A percentile compares a stretch with the other conserved stretches of the same genome.
phyloP scores from a whole-genome alignment of 495 filamentous ascomycete genomes.

The Penicillium fimorum region DNA sequence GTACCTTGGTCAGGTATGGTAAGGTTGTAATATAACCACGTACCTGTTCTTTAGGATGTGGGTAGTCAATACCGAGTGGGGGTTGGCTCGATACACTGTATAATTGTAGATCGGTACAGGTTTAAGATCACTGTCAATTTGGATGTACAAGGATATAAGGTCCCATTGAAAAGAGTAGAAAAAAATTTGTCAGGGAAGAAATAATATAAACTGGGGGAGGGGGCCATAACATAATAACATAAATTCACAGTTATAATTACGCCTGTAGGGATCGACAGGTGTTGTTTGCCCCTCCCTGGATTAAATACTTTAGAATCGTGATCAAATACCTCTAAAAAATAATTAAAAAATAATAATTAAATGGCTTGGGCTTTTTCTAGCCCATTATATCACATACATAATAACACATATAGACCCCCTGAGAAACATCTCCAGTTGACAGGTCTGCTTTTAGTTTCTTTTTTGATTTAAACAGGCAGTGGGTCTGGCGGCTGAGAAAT shows the following conservation, averaged over 20 bases:
- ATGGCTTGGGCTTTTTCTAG: neutral
- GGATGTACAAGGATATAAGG: neutral
- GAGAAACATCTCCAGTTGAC: constrained; percentile 16
- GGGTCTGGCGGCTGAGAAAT: constrained; percentile 10
- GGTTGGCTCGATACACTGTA: neutral
- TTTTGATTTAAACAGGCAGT: constrained; percentile 3
- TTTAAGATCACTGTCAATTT: neutral
- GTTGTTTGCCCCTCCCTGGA: constrained; percentile 29
- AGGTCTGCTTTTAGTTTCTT: constrained; percentile 23
- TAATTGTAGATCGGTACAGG: neutral
- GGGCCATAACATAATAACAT: neutral
- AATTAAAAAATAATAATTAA: neutral
- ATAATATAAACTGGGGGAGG: constrained; percentile 12
- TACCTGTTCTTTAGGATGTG: constrained; percentile 17
- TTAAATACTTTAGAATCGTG: constrained; percentile 4
- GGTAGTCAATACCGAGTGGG: neutral
- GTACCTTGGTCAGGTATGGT: neutral
- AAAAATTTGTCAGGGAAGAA: constrained; percentile 7
- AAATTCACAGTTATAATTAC: constrained; percentile 18
- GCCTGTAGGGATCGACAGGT: constrained; percentile 24
- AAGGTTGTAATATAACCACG: neutral
- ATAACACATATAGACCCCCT: neutral
- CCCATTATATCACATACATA: constrained; percentile 4
- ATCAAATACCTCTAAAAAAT: neutral
- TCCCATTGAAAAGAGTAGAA: constrained; percentile 1